Evolutionary conservation across 2,329 filamentous ascomycete species (phyloP), one percentile per base, ranked within the genome.

Genomic region (Colletotrichum liaoningense): DNA sequence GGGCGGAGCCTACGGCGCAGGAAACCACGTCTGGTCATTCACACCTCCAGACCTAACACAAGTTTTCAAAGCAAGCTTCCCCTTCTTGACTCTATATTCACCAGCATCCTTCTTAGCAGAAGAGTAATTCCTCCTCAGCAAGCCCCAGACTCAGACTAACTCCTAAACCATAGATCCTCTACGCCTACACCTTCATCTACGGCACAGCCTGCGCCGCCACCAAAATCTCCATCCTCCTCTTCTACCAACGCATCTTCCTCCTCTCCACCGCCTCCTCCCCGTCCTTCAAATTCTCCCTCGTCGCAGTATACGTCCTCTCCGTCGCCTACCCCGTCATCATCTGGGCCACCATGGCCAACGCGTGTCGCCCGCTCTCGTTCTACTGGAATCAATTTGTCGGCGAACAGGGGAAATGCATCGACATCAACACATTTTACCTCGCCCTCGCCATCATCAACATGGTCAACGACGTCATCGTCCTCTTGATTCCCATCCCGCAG

Each of bases 171-270:
- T 16, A 76, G 69, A 70, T 75, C 24, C 63, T 76, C 2, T 76
- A 73, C 35, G 46, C 35, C 4, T 76, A 76, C 49, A 76, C 74
- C 3, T 75, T 73, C 16, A 49, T 75, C 1, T 76, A 76, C 55
- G 74, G 66, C 19, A 66, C 66, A 2, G 63, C 74, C 11, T 72
- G 73, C 55, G 70, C 74, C 9, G 66, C 69, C 12, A 75, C 59
- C 11, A 76, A 76, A n/a, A 73, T 75, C n/a, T 75, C 73, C 1
- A 75, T 75, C 38, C 67, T 75, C 1, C 64, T 73, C n/a, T 75
- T 76, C 49, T 76, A 76, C 54, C 70, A 69, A 38, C 69, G 74
- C 3, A 64, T 76, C 9, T 76, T 76, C 12, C 22, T 65, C 3
- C 38, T 42, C 38, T 49, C 71, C 8, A 24, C 24, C 14, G 56